A percentile compares a stretch with the other conserved stretches of the same genome.
Conservation (phyloP, 2,329 filamentous ascomycete species). For the Aplosporella prunicola region DNA sequence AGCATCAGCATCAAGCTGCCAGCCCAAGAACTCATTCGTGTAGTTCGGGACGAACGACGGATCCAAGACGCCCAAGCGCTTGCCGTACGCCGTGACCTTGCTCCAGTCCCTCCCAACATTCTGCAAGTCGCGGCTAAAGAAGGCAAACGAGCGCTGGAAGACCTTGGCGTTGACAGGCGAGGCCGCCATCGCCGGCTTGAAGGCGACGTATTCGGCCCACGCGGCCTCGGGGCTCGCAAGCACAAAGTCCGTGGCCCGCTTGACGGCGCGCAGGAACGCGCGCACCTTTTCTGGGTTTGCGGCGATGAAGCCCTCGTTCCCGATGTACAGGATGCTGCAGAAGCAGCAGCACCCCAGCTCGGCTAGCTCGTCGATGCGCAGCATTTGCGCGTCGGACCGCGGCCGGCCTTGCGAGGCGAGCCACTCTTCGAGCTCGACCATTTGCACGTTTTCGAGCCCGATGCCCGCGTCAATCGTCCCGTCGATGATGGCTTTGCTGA, state of each 20-base stretch:
- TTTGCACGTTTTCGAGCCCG: constrained; percentile 72
- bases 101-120: constrained; percentile 67
- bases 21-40: constrained; percentile 61
- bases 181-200: constrained; percentile 59
- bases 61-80: constrained; percentile 60
- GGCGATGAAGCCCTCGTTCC: constrained; percentile 61
- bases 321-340: constrained; percentile 73
- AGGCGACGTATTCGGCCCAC: constrained; percentile 59
- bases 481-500: constrained; percentile 64
- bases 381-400: constrained; percentile 64
- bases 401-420: constrained; percentile 53
- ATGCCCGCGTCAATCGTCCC: constrained; percentile 66
- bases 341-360: constrained; percentile 78
- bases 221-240: constrained; percentile 53
- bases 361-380: constrained; percentile 70
- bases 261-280: constrained; percentile 63
- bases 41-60: constrained; percentile 60
- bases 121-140: constrained; percentile 65
- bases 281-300: constrained; percentile 56
- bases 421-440: constrained; percentile 75
- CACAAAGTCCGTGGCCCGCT: constrained; percentile 64
- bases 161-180: constrained; percentile 65
- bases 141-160: constrained; percentile 68
- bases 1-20: constrained; percentile 56
- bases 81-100: constrained; percentile 69